Evolutionary conservation across 1,284 basidiomycete species (phyloP).

Genomic region (Thecaphora thlaspeos): DNA sequence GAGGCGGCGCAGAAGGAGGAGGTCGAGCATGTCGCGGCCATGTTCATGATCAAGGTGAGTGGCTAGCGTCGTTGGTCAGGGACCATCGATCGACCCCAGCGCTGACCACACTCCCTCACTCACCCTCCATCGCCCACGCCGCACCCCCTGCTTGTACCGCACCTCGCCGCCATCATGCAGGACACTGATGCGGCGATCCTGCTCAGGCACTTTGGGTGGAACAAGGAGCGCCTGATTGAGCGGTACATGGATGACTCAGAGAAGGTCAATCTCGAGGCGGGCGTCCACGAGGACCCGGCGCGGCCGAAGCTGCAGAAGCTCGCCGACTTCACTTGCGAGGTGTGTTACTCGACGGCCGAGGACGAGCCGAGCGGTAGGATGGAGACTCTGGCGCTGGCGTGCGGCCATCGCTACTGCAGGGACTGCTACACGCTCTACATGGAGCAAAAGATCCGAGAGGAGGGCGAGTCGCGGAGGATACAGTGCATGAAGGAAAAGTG

Average conservation of each 20-base stretch:
- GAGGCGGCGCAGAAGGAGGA: constrained; percentile 48
- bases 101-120: too few relatives aligned
- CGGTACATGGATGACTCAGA: constrained; percentile 55
- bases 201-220: constrained; percentile 85
- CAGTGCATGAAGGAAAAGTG: constrained; percentile 94
- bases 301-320: constrained; percentile 33
- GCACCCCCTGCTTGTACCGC: neutral
- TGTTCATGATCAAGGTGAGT: constrained; percentile 51
- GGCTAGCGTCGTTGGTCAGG: constrained; percentile 51
- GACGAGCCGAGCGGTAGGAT: constrained; percentile 41
- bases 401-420: constrained; percentile 54
- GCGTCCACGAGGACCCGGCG: constrained; percentile 43
- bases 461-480: constrained; percentile 77
- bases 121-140: too few relatives aligned
- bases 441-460: constrained; percentile 79
- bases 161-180: constrained; percentile 61
- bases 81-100: too few relatives aligned
- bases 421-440: constrained; percentile 86
- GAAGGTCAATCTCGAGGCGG: constrained; percentile 49
- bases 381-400: constrained; percentile 48
- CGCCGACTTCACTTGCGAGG: constrained; percentile 49
- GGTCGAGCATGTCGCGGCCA: constrained; percentile 51
- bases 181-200: constrained; percentile 69
- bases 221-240: constrained; percentile 80
- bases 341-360: constrained; percentile 49